Evolutionary conservation across 2,329 filamentous ascomycete species (phyloP).

Genomic region (Periconia digitata): DNA sequence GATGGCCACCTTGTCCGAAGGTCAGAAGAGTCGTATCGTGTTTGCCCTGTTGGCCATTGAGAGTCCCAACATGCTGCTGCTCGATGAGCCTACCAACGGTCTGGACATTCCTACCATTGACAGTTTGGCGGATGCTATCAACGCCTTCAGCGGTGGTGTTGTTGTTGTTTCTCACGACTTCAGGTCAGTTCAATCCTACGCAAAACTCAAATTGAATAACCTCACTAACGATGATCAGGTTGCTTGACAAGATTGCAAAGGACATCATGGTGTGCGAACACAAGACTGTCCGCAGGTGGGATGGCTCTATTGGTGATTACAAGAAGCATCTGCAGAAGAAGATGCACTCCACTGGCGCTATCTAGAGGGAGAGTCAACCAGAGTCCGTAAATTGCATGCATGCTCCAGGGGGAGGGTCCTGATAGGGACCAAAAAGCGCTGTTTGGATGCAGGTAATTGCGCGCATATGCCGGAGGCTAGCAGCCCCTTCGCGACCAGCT

Average conservation of each 20-base stretch:
- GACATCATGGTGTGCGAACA: slow-evolving; percentile 99
- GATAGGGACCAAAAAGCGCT: slow-evolving; percentile 32
- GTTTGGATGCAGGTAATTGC: slow-evolving; percentile 31
- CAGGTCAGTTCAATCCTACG: slow-evolving; percentile 63
- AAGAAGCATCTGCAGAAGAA: slow-evolving; percentile 99
- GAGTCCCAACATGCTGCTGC: slow-evolving; percentile 91
- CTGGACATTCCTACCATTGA: slow-evolving; percentile 98
- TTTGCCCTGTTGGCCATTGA: slow-evolving; percentile 96
- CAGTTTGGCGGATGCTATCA: slow-evolving; percentile 95
- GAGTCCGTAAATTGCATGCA: slow-evolving; percentile 27
- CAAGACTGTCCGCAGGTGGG: slow-evolving; percentile 88
- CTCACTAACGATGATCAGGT: slow-evolving; percentile 58
- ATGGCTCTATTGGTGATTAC: slow-evolving; percentile 88
- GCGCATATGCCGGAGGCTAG: slow-evolving; percentile 36
- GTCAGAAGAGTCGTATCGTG: slow-evolving; percentile 96
- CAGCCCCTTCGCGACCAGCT: slow-evolving; percentile 37
- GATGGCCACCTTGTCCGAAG: slow-evolving; percentile 97
- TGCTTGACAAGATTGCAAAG: slow-evolving; percentile 99
- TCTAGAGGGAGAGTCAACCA: slow-evolving; percentile 61
- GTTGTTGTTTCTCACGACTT: slow-evolving; percentile 99
- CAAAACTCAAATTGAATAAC: neutral
- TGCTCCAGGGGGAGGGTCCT: slow-evolving; percentile 26
- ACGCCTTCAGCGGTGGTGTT: slow-evolving; percentile 93
- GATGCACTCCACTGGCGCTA: slow-evolving; percentile 83
- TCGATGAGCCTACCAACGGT: slow-evolving; percentile 99